Base-by-base conservation (phyloP, 768 basidiomycete species). In the Astraeus odoratus region DNA sequence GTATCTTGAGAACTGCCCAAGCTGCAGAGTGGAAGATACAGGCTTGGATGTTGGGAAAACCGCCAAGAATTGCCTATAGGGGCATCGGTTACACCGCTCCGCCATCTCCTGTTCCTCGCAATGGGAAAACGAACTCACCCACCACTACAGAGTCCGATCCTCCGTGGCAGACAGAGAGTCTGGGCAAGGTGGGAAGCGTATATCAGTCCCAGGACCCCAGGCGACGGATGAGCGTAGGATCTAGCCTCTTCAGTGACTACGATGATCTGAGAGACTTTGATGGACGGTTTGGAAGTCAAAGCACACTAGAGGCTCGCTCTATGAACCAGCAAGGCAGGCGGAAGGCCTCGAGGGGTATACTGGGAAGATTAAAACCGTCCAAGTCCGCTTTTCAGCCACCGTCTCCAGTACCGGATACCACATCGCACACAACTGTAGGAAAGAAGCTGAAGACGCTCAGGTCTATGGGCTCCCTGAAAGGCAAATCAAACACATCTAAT, bases 1-100 rank as follows among this genome's bases (percentile, higher is more conserved):
- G 87, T 23, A 79, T 99, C 30, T 72, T 99, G 51, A 92, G 88
- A 69, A 93, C 93, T 0, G 95, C 93, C 1, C 93, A 95, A 63
- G 89, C 92, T 4, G 95, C 95, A 0, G 95, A 99, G 59, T 97
- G 93, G 93, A 91, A 86, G 63, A 72, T 98, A 36, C 92, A 96
- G 58, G 87, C 89, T 0, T 98, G 94, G 89, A 89, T 90, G 83
- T 78, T 99, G 24, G 96, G 95, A 51, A 97, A 97, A 57, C 89
- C 91, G 15, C 94, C 93, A 8, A 81, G 83, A 1, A 72, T 91
- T 33, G 74, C 85, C 1, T 91, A 82, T 56, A 77, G 88, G 55
- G 91, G 89, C 24, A 93, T 96, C 57, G 91, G 87, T 16, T 91
- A 86, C 57, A 80, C 80, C 34, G 78, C 77, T 16, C 61, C 64